These are phyloP conservation scores for Calonectria pteridis DNA, from an alignment of 2,329 filamentous ascomycete species.

Conservation along the genomic window DNA sequence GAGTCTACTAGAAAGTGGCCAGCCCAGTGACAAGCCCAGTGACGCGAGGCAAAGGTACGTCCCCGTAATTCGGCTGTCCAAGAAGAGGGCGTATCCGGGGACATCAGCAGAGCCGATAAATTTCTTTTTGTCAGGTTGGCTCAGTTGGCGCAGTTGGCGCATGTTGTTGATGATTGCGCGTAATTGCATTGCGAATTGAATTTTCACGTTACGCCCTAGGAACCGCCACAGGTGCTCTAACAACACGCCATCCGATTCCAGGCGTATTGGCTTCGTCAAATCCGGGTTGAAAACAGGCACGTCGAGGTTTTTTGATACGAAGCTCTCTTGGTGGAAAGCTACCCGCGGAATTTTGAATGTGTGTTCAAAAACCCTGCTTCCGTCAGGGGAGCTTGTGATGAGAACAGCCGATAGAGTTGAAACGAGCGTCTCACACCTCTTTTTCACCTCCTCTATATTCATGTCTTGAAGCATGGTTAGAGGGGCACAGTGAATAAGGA, in stretches of 20 bases:
- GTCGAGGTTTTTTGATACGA: neutral
- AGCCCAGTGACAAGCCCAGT: neutral
- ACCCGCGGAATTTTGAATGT: neutral
- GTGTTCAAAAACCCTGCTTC: neutral
- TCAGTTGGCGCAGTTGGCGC: conserved; percentile 21
- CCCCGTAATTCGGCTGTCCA: neutral
- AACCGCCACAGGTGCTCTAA: conserved; percentile 46
- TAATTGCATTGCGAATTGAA: conserved; percentile 41
- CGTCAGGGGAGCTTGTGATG: neutral
- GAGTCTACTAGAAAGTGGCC: neutral
- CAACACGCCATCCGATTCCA: conserved; percentile 38
- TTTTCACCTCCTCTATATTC: neutral
- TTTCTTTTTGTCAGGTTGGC: neutral
- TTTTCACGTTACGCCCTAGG: conserved; percentile 39
- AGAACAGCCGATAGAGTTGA: neutral
- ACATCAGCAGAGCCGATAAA: neutral
- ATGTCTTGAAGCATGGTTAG: neutral
- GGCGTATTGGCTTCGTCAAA: conserved; percentile 16
- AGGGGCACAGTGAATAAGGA: neutral
- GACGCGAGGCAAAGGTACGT: neutral
- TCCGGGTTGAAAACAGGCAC: neutral
- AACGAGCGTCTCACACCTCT: neutral
- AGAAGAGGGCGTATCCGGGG: neutral
- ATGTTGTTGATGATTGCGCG: conserved; percentile 43
- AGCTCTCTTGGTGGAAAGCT: neutral